phyloP scores from a whole-genome alignment of 208 protist species.

The Leishmania mexicana region DNA sequence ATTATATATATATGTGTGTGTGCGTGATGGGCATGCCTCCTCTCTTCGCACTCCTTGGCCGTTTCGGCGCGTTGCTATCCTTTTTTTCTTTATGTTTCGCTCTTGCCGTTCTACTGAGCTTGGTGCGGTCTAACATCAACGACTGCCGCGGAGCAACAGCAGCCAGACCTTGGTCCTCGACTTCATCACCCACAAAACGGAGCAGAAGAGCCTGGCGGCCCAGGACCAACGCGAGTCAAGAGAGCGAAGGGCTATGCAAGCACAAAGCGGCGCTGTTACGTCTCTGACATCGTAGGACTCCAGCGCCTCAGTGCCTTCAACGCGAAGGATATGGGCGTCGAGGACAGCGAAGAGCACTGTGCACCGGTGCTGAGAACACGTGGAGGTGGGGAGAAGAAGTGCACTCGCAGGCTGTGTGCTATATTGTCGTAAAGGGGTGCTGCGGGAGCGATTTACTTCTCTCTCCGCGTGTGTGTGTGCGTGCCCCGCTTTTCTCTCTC shows the following conservation, averaged over 20 bases:
- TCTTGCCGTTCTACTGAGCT: neutral
- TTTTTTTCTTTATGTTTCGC: neutral
- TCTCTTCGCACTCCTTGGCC: no score
- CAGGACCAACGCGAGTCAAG: neutral
- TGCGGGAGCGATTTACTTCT: neutral
- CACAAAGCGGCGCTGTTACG: no score
- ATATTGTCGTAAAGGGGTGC: neutral
- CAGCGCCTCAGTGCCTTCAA: neutral
- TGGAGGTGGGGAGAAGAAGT: neutral
- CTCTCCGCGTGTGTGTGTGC: neutral
- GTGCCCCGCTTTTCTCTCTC: neutral
- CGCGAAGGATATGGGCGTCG: neutral
- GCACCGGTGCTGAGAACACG: neutral
- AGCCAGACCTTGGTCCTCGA: neutral
- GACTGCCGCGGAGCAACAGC: no score
- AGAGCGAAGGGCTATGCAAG: neutral
- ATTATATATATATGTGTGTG: neutral
- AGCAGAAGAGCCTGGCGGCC: neutral
- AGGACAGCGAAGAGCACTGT: neutral
- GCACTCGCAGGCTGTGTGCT: neutral
- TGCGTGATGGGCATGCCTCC: no score
- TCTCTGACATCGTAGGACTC: no score
- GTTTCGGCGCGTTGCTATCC: no score
- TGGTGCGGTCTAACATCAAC: no score
- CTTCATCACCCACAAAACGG: neutral